Evolutionary conservation across 2,329 filamentous ascomycete species (phyloP).

Genomic region (Trichoderma oligosporum): DNA sequence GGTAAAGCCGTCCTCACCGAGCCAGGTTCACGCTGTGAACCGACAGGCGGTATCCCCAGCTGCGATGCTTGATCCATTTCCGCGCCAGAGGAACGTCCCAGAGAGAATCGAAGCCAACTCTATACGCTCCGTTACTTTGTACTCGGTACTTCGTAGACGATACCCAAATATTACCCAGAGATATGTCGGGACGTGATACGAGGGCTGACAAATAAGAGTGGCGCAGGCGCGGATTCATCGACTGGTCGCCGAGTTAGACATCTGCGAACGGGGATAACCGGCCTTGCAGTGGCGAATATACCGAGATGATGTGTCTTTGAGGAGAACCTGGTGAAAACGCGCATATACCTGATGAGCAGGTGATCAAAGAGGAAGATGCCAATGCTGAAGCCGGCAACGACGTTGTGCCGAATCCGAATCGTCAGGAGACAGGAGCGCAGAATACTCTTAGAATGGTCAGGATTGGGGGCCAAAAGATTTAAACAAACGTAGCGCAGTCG

Average conservation of each 20-base stretch:
- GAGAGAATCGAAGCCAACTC: not conserved
- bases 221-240: constrained; percentile 11
- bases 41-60: constrained; percentile 25
- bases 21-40: constrained; percentile 31
- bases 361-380: not conserved
- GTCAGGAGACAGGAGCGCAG: constrained; percentile 8
- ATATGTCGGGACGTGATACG: constrained; percentile 14
- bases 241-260: not conserved
- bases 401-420: constrained; percentile 16
- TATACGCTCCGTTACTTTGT: too few species aligned
- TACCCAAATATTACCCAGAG: not conserved
- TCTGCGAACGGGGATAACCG: not conserved
- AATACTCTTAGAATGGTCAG: constrained; percentile 1
- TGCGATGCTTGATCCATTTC: constrained; percentile 34
- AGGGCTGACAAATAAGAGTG: constrained; percentile 18
- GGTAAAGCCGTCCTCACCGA: constrained; percentile 37
- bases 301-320: not conserved
- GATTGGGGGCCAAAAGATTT: constrained; percentile 2
- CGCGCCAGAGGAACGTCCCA: constrained; percentile 3
- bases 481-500: not conserved
- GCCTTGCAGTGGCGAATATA: constrained; percentile 12
- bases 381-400: constrained; percentile 6
- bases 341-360: not conserved
- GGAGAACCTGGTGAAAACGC: not conserved
- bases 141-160: too few species aligned